These are phyloP conservation scores for Pseudoturritis turrita DNA, from an alignment of 345 rosid genomes.

Conservation along the genomic window DNA sequence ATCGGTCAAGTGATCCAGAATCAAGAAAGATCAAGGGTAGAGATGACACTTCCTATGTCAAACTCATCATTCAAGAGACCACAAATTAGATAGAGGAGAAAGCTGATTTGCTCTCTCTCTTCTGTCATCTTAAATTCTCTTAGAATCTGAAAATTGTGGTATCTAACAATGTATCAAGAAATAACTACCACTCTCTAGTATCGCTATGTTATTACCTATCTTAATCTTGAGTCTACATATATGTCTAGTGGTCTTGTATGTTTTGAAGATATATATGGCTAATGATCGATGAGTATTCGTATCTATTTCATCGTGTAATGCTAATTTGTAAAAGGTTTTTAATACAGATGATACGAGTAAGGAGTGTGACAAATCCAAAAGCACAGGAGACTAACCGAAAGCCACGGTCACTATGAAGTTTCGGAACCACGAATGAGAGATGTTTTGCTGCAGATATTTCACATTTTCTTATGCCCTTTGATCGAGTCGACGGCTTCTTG, in stretches of 20 bases:
- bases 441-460: conserved; percentile 56
- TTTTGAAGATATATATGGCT: conserved; percentile 5
- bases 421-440: conserved; percentile 65
- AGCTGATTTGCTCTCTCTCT: conserved; percentile 71
- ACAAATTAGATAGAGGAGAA: conserved; percentile 28
- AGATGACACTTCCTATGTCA: conserved; percentile 30
- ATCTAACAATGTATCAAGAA: conserved; percentile 16
- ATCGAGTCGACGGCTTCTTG: conserved; percentile 53
- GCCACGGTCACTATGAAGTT: conserved; percentile 38
- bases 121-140: conserved; percentile 48
- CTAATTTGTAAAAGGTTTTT: conserved; percentile 24
- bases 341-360: conserved; percentile 27
- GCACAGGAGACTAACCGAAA: conserved; percentile 20
- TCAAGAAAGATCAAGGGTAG: conserved; percentile 31
- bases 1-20: conserved; percentile 18
- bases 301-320: not conserved
- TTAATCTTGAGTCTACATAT: not conserved
- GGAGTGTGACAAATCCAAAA: conserved; percentile 21
- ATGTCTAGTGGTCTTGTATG: not conserved
- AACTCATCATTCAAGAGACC: conserved; percentile 34
- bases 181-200: conserved; percentile 17
- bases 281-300: not conserved
- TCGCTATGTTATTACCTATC: not conserved
- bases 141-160: not conserved
- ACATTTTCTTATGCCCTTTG: no score